Conservation (phyloP, 495 filamentous ascomycete species). For the Podospora pseudopauciseta region DNA sequence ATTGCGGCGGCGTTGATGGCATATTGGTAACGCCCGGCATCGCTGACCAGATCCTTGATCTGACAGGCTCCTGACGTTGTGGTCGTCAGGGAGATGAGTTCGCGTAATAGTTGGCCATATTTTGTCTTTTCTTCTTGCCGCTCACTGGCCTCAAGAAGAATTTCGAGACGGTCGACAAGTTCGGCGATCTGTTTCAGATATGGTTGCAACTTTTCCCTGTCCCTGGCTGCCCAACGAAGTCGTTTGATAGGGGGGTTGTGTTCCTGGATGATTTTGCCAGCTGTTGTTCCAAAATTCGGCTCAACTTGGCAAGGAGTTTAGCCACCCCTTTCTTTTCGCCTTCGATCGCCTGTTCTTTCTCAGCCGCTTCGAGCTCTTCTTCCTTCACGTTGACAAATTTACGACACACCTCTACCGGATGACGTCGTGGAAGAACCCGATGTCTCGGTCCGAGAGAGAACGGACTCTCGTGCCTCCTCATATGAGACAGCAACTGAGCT, state of each 20-base stretch:
- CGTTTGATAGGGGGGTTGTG: slow-evolving; percentile 23
- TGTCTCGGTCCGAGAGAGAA: too few relatives aligned
- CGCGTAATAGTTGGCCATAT: neutral
- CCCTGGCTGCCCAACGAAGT: slow-evolving; percentile 29
- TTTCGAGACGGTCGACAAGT: neutral
- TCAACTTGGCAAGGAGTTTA: slow-evolving; percentile 17
- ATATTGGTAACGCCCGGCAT: neutral
- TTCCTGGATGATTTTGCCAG: slow-evolving; percentile 26
- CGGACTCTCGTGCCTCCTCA: too few relatives aligned
- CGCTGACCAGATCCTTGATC: neutral
- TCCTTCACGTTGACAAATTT: neutral
- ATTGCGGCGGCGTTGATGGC: neutral
- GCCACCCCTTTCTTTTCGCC: neutral
- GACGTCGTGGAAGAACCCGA: too few relatives aligned
- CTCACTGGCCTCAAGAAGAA: neutral
- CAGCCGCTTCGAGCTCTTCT: neutral
- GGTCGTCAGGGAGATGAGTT: neutral
- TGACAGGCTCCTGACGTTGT: neutral
- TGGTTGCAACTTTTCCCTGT: slow-evolving; percentile 23
- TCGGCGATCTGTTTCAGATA: slow-evolving; percentile 15
- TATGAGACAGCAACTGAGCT: too few relatives aligned
- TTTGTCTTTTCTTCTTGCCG: neutral
- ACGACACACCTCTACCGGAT: too few relatives aligned
- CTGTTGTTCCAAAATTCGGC: slow-evolving; percentile 16
- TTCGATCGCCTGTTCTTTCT: neutral